These are phyloP conservation scores for Kodamaea nitidulidarum DNA, from an alignment of 805 yeast genomes.

Conservation along the genomic window DNA sequence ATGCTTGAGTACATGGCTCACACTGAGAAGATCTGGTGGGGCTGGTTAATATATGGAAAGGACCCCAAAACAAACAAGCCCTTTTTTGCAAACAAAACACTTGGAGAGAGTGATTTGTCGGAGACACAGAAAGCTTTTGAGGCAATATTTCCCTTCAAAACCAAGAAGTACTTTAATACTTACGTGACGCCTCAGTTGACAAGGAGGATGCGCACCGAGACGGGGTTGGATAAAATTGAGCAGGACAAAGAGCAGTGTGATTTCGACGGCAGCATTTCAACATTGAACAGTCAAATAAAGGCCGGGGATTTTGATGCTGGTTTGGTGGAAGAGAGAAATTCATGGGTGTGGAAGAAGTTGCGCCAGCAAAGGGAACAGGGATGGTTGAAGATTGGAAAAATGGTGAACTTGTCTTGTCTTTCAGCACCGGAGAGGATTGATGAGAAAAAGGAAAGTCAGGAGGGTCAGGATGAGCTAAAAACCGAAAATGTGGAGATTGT, in stretches of 20 bases:
- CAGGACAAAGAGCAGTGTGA: conserved; percentile 7
- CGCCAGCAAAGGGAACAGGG: conserved; percentile 18
- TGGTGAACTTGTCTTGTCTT: conserved; percentile 9
- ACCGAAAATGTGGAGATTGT: too few relatives aligned
- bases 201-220: conserved; percentile 32
- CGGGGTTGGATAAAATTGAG: conserved; percentile 25
- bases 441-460: conserved; percentile 5
- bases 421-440: conserved; percentile 9
- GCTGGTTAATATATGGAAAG: conserved; percentile 37
- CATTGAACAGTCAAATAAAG: conserved; percentile 11
- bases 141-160: conserved; percentile 24
- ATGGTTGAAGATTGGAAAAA: conserved; percentile 26
- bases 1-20: conserved; percentile 24
- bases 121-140: conserved; percentile 17
- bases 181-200: conserved; percentile 43
- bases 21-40: conserved; percentile 37
- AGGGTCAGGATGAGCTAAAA: too few relatives aligned
- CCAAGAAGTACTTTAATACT: conserved; percentile 36
- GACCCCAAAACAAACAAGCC: conserved; percentile 28
- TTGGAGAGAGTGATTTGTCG: conserved; percentile 21
- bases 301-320: conserved; percentile 10
- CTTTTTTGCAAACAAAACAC: conserved; percentile 20
- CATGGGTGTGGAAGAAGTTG: conserved; percentile 31
- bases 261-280: conserved; percentile 10
- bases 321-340: conserved; percentile 24